These are phyloP conservation scores for Suillus luteus DNA, from an alignment of 768 basidiomycete genomes.

Conservation along the genomic window DNA sequence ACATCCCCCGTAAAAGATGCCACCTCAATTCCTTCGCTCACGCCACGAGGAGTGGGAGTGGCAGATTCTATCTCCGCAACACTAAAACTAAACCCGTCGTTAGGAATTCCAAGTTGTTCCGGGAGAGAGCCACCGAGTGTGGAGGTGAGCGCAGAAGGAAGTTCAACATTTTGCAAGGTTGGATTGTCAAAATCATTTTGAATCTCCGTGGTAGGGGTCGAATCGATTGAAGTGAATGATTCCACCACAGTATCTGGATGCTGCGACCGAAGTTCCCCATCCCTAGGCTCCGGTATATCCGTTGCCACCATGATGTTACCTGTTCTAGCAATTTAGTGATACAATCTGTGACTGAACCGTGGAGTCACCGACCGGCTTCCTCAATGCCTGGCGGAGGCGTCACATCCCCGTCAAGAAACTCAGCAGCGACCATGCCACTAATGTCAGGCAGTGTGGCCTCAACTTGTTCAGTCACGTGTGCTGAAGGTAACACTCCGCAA, in stretches of 20 bases:
- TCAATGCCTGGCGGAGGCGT: background rate
- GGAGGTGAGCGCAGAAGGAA: background rate
- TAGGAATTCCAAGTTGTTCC: background rate
- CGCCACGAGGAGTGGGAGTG: background rate
- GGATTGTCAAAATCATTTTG: background rate
- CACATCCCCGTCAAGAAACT: background rate
- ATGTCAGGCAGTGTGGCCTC: background rate
- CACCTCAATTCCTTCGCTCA: slow-evolving; percentile 11
- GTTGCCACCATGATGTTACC: background rate
- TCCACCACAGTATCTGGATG: background rate
- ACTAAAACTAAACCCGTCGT: background rate
- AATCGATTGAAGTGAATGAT: background rate
- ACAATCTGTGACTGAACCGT: background rate
- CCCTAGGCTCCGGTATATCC: background rate
- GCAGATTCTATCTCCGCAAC: background rate
- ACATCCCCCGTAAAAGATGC: slow-evolving; percentile 4
- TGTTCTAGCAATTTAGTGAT: background rate
- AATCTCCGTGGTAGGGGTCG: background rate
- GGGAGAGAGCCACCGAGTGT: background rate
- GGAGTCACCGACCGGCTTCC: background rate
- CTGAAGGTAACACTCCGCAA: background rate
- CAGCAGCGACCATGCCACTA: background rate
- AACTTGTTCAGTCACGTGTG: background rate
- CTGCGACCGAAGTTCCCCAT: background rate
- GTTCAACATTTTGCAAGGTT: background rate